Evolutionary conservation across 768 basidiomycete species (phyloP), one percentile per base, ranked within the genome.

Genomic region (Hemileccinum impolitum): DNA sequence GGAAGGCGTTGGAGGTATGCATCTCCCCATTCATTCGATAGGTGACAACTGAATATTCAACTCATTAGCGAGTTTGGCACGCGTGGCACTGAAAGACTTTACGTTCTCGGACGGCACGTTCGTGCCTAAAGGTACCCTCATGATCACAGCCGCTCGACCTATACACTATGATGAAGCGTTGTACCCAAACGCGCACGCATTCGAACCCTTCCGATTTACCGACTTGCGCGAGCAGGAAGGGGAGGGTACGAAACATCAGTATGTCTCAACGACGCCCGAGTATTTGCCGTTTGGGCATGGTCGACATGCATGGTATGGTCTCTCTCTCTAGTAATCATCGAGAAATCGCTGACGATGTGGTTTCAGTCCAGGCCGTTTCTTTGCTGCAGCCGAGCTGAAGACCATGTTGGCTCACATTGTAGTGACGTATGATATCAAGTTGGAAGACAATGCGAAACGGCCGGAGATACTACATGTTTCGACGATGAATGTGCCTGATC

Each of bases 121-220:
- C n/a, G 40, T 72, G 25, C 73, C 72, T 0, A 55, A 62, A 7
- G 73, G 68, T 3, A 61, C 62, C 4, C 43, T 55, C 13, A 13
- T 74, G 2, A 39, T 54, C 0, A 54, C 57, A 3, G 51, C 66
- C 2, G 18, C 54, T 1, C 55, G 52, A 19, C 51, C 62, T 3
- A 28, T 60, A 0, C 69, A 70, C 36, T 28, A 11, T 5, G 61
- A 65, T 21, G 38, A 45, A 1, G 23, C 32, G 5, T 2, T 51
- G 8, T 75, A 76, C 44, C 50, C 66, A 4, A 63, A 72, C 34
- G 56, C 75, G 0, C n/a, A 62, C 1, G 52, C 43, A 9, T 76
- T 83, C 49, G 70, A 79, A 17, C 74, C 73, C 0, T 79, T 77
- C 61, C 76, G 81, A 8, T 81, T 78, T 54, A 63, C 68, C 0